These are phyloP conservation scores for Ophiostoma ulmi DNA, from an alignment of 2,329 filamentous ascomycete species.

Conservation along the genomic window DNA sequence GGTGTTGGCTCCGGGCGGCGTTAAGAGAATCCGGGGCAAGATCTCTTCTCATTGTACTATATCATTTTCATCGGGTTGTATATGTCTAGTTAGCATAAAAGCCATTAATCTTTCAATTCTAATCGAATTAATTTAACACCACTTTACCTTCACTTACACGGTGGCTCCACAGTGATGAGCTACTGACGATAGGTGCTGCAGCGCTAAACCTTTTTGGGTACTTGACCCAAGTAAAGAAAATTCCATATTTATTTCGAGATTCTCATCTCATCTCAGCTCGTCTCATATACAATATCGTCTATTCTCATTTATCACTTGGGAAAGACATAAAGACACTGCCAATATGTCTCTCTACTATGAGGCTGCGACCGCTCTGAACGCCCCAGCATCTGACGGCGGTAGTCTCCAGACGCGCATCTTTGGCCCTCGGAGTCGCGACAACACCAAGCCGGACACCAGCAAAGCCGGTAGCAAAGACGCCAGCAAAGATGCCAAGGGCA, in stretches of 20 bases:
- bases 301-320: not conserved
- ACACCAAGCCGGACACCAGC: slow-evolving; percentile 9
- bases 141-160: slow-evolving; percentile 2
- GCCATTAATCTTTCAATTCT: not conserved
- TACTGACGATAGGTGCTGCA: not conserved
- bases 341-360: slow-evolving; percentile 93
- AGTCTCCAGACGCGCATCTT: slow-evolving; percentile 87
- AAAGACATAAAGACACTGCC: not conserved
- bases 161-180: not conserved
- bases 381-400: slow-evolving; percentile 60
- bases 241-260: not conserved
- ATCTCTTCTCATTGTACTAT: slow-evolving; percentile 6
- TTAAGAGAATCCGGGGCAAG: not conserved
- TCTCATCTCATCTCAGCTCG: not conserved
- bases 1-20: not conserved
- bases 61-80: not conserved
- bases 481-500: slow-evolving; percentile 11
- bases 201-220: not conserved
- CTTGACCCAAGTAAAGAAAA: not conserved
- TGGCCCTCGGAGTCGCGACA: slow-evolving; percentile 47
- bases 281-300: not conserved
- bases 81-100: not conserved
- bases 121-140: not conserved
- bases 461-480: not conserved
- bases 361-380: slow-evolving; percentile 68